Base-by-base conservation (phyloP, 2,329 filamentous ascomycete species). In the Phialophora tarda region DNA sequence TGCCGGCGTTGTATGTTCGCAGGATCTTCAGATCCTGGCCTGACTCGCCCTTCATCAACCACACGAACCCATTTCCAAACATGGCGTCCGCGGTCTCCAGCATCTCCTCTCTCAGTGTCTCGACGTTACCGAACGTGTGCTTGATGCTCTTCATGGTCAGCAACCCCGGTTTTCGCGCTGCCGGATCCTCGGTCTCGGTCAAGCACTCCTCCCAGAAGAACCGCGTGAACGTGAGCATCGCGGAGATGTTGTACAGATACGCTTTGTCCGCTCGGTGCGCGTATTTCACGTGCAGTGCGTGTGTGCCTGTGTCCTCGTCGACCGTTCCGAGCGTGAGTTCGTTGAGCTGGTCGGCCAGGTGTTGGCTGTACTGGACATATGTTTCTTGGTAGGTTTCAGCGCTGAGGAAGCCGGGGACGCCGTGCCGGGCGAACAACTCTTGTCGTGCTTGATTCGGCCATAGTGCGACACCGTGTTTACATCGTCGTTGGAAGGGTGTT, bases 21-120 rank as follows among this genome's bases (percentile, higher is more conserved):
- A 99, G 84, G 75, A 99, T 86, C 74, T 89, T 88, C 74, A 82
- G 78, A 61, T 79, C 84, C 34, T 82, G 78, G 23, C 67, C 67
- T 26, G 82, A 75, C 64, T 77, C 76, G 61, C 80, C 79, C 79
- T 87, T 87, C 75, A 97, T 91, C 68, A 99, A 89, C 95, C 95
- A 99, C 76, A 98, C 91, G 81, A 96, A 98, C 71, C 95, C 95
- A 0, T 94, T 93, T 62, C 94, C 95, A 82, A 99, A 98, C 93
- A 98, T 97, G 81, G 88, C 86, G 72, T 87, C 84, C 65, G 94
- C 94, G 48, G 90, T 96, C 71, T 89, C 83, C 75, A 95, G 79
- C 79, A 99, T 88, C 77, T 95, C 91, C 73, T 85, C 84, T 76
- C 88, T 88, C 66, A 99, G 87, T 32, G 91, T 93, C 71, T 96